Base-by-base conservation (phyloP, 345 rosid genomes). In the Populus ilicifolia region DNA sequence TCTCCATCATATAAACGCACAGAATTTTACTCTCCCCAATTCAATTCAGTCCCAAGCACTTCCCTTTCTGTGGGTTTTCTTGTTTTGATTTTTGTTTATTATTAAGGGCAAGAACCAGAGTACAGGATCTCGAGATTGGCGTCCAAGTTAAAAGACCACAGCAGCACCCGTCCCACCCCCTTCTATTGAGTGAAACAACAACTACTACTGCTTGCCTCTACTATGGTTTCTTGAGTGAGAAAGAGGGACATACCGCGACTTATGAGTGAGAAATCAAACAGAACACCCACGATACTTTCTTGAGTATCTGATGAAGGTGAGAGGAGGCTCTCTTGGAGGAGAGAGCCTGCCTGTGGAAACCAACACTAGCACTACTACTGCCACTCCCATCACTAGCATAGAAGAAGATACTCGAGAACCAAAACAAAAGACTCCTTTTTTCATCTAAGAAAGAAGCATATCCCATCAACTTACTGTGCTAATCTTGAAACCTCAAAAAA, bases 321-420 rank as follows among this genome's bases (percentile, higher is more conserved):
- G 76, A 82, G 91, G 79, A 82, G 90, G 88, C 89, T 89, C 92
- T 87, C 90, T 85, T 81, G 78, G 69, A 50, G 77, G 83, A 84
- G 89, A 84, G 89, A 87, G 90, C 89, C 91, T 84, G 83, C 92
- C 79, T 77, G 78, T 70, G 56, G 38, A 68, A 30, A 68, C 39
- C 46, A 36, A 8, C 70, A 66, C 78, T 65, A 76, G 61, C 77
- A 61, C 54, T 18, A 71, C 35, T 52, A 63, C 27, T 48, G 33
- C 76, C 2, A 76, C 46, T 14, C 13, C 39, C 69, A 67, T 18
- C 25, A 70, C 14, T 71, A 75, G 14, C 61, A 77, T 75, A 73
- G 83, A 82, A 74, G 83, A 79, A 72, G 80, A 76, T 33, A 71
- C 2, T 46, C 84, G 69, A 78, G 80, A 84, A 23, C 76, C 82